A percentile compares a stretch with the other conserved stretches of the same genome.
These are phyloP conservation scores for Wickerhamomyces canadensis DNA, from an alignment of 805 yeast species.

Conservation along the genomic window DNA sequence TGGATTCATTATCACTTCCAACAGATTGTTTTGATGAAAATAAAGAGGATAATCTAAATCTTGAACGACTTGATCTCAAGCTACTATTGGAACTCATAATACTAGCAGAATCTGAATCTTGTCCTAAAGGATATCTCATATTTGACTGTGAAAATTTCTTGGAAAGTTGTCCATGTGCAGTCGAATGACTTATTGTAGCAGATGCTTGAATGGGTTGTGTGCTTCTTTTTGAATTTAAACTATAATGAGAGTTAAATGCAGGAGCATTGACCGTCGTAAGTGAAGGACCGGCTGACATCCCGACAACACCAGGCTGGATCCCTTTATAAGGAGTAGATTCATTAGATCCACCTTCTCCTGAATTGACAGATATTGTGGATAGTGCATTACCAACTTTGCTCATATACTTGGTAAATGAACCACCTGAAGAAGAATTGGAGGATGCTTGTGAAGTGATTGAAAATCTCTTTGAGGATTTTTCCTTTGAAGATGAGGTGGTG, in stretches of 20 bases:
- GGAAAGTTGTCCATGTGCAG: background rate
- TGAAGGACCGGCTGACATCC: slow-evolving; percentile 4
- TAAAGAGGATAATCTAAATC: slow-evolving; percentile 22
- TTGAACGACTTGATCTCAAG: slow-evolving; percentile 20
- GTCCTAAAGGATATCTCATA: background rate
- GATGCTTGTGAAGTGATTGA: slow-evolving; percentile 16
- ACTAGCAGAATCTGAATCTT: slow-evolving; percentile 17
- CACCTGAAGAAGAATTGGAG: slow-evolving; percentile 13
- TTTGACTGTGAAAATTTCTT: background rate
- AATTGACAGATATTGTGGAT: slow-evolving; percentile 21
- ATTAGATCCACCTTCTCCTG: slow-evolving; percentile 12
- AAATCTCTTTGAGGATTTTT: slow-evolving; percentile 15
- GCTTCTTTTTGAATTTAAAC: slow-evolving; percentile 1
- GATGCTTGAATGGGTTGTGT: too few relatives aligned
- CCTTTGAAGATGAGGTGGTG: slow-evolving; percentile 8
- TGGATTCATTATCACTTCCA: slow-evolving; percentile 16
- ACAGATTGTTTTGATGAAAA: slow-evolving; percentile 15
- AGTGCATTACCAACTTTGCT: slow-evolving; percentile 20
- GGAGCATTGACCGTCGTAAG: slow-evolving; percentile 2
- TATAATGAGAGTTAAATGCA: background rate
- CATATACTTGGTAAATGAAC: slow-evolving; percentile 17
- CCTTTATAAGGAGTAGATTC: slow-evolving; percentile 19
- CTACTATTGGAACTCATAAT: slow-evolving; percentile 12
- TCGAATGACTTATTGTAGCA: background rate
- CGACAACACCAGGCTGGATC: slow-evolving; percentile 20